These are phyloP conservation scores for Cicer cuneatum DNA, from an alignment of 306 rosid species.

Conservation along the genomic window DNA sequence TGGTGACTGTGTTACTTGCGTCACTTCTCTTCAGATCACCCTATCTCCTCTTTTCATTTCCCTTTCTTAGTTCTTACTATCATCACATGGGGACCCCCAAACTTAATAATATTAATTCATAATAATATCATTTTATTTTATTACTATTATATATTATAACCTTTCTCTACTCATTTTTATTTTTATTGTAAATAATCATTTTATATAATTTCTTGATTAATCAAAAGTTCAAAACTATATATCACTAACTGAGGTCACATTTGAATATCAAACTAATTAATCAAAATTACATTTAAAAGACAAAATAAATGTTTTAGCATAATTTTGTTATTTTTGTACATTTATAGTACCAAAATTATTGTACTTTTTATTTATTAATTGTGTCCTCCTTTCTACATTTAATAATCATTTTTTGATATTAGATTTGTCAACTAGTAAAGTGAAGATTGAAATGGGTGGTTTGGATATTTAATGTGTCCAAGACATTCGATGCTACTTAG, in stretches of 20 bases:
- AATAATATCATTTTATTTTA: constrained; percentile 3
- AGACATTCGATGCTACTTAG: constrained; percentile 47
- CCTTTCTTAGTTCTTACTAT: constrained; percentile 41
- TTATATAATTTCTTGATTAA: too few species aligned
- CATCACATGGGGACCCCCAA: constrained; percentile 53
- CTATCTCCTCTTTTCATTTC: constrained; percentile 52
- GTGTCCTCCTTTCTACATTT: neutral
- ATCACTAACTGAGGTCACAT: too few species aligned
- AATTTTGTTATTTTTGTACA: too few species aligned
- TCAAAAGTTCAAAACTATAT: too few species aligned
- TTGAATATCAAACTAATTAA: too few species aligned
- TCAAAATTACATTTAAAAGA: too few species aligned
- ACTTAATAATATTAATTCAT: constrained; percentile 36
- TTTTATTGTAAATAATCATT: too few species aligned
- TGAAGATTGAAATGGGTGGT: constrained; percentile 24
- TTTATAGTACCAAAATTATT: too few species aligned
- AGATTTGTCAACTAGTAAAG: constrained; percentile 13
- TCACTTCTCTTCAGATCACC: constrained; percentile 57
- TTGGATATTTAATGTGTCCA: constrained; percentile 46
- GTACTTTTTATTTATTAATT: too few species aligned
- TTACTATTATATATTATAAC: neutral
- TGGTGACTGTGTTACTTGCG: constrained; percentile 60
- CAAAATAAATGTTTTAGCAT: too few species aligned
- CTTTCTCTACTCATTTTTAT: neutral
- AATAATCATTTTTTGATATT: neutral